Percentiles rank a stretch among this genome's conserved stretches.
Conservation (phyloP, 2,329 filamentous ascomycete genomes). For the Byssochlamys sp. region DNA sequence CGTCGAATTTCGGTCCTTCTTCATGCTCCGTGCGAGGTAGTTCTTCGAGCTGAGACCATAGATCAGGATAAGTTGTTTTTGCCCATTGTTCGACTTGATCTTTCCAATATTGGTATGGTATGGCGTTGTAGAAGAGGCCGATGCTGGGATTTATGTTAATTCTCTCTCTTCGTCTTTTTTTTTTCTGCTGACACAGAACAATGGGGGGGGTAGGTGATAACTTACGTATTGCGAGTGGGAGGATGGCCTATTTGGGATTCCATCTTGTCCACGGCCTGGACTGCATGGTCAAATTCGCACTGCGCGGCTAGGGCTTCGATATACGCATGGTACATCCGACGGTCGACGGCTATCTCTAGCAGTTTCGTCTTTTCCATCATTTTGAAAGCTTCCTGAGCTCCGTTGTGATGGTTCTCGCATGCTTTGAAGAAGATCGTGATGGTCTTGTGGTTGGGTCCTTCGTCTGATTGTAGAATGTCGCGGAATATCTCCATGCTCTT, state of each 20-base stretch:
- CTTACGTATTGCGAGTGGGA: slow-evolving; percentile 64
- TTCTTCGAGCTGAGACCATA: slow-evolving; percentile 58
- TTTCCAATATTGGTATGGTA: slow-evolving; percentile 57
- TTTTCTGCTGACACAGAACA: no score
- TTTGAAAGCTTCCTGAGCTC: slow-evolving; percentile 40
- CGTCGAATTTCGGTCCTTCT: slow-evolving; percentile 23
- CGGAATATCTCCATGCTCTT: slow-evolving; percentile 72
- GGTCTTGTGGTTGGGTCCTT: slow-evolving; percentile 75
- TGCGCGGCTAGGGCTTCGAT: slow-evolving; percentile 66
- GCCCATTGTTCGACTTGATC: slow-evolving; percentile 66
- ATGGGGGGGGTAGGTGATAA: slow-evolving; percentile 15
- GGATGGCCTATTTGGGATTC: slow-evolving; percentile 55
- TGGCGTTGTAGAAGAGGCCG: slow-evolving; percentile 65
- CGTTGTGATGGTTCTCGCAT: slow-evolving; percentile 52
- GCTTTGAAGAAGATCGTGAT: slow-evolving; percentile 72
- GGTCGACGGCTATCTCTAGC: slow-evolving; percentile 71
- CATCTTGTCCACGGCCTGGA: slow-evolving; percentile 57
- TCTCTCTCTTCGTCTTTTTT: neutral
- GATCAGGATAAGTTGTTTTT: slow-evolving; percentile 53
- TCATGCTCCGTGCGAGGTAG: slow-evolving; percentile 23
- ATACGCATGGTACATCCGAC: slow-evolving; percentile 65
- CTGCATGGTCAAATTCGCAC: slow-evolving; percentile 58
- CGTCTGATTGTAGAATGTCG: slow-evolving; percentile 69
- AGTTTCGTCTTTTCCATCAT: slow-evolving; percentile 49
- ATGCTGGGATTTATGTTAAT: slow-evolving; percentile 43